phyloP scores from a whole-genome alignment of 2,329 filamentous ascomycete genomes.

The Hypoxylon sp. region DNA sequence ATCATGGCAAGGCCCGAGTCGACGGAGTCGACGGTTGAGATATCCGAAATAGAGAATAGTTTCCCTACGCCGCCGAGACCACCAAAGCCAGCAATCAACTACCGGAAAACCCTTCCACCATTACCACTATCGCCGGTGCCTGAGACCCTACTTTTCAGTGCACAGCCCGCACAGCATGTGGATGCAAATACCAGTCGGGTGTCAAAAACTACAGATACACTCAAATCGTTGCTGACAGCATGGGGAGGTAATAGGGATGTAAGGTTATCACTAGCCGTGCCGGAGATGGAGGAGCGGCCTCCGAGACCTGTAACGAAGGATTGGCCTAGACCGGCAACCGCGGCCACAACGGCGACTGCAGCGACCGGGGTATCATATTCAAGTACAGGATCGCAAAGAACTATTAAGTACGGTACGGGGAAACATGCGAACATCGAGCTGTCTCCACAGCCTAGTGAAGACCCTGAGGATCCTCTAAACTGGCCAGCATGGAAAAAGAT shows the following conservation, averaged over 20 bases:
- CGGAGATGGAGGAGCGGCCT: conserved; percentile 30
- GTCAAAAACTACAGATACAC: conserved; percentile 19
- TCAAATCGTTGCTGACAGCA: conserved; percentile 35
- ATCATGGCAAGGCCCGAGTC: conserved; percentile 45
- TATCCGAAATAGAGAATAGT: conserved; percentile 46
- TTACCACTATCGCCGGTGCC: conserved; percentile 48
- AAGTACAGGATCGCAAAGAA: conserved; percentile 54
- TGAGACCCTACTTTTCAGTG: conserved; percentile 17
- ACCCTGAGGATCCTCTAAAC: conserved; percentile 70
- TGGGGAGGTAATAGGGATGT: conserved; percentile 33
- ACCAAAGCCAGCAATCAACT: conserved; percentile 39
- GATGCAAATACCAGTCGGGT: conserved; percentile 11
- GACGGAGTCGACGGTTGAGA: conserved; percentile 44
- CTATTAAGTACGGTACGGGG: conserved; percentile 65
- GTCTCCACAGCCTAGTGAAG: conserved; percentile 69
- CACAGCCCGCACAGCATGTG: conserved; percentile 12
- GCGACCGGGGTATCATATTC: conserved; percentile 53
- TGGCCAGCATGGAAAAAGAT: conserved; percentile 70
- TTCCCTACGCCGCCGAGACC: conserved; percentile 43
- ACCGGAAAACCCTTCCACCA: conserved; percentile 49
- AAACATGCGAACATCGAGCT: conserved; percentile 62
- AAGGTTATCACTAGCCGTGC: conserved; percentile 37
- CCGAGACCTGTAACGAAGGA: conserved; percentile 47
- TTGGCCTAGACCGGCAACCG: conserved; percentile 50
- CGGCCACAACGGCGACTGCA: conserved; percentile 42